Base-by-base conservation (phyloP, 192 early-diverging fungal species). In the Umbelopsis sp. region DNA sequence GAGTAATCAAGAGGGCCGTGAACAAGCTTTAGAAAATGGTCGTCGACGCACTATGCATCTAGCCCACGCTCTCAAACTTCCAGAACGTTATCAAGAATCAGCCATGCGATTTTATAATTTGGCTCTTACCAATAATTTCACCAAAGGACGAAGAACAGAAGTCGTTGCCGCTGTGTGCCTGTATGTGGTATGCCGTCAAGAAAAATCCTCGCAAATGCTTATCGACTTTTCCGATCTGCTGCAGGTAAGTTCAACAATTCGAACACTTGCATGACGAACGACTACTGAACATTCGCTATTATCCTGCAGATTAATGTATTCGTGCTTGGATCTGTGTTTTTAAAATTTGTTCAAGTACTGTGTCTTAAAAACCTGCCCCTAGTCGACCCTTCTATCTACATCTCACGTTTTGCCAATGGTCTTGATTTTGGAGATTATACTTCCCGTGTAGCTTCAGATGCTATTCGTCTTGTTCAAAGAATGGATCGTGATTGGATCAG, bases 401-500 rank as follows among this genome's bases (percentile, higher is more conserved):
- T 99, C 21, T 83, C 92, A 23, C 88, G 96, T 27, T 99, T 97
- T 83, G 95, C 97, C 7, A 83, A 86, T 20, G 81, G 85, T 75
- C 78, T 96, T 12, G 96, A 98, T 67, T 97, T 99, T 87, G 97
- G 93, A 35, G 92, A 95, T 50, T 87, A 93, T 74, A 92, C 87
- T 35, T 84, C 87, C 48, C 78, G 84, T 35, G 95, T 98, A 5
- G 87, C 87, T 23, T 71, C 82, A 45, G 93, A 96, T 69, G 95
- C 96, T 2, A 78, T 89, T 9, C 89, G 92, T 1, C 75, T 99
- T 27, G 93, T 93, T 0, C 86, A 89, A 66, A 82, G 97, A 37
- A 95, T 99, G 95, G 91, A 94, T 66, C 87, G 96, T 21, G 96
- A 98, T 81, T 99, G 95, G 95, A 93, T 98, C 65, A 80, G 87